Evolutionary conservation across 352 stramenopile species (phyloP), one percentile per base, ranked within the genome.

Genomic region (Albugo candida): DNA sequence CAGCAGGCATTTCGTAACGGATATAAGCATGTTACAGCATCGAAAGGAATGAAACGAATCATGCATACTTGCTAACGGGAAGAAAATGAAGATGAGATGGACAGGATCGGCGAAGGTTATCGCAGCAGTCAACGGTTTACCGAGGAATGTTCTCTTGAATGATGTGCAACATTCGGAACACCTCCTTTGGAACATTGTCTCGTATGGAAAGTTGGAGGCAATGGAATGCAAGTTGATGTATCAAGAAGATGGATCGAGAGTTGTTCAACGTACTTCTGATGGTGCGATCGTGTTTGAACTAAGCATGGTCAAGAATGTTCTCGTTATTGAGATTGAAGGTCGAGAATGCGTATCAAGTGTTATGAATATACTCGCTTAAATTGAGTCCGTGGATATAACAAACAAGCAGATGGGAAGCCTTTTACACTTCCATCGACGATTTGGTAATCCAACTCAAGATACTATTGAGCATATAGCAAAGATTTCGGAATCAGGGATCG

Each of bases 391-490:
- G 8, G 17, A 24, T 8, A 43, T 10, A n/a, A n/a, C n/a, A n/a
- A n/a, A n/a, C n/a, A n/a, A 19, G 38, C 38, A 43, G 38, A 43
- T 24, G 38, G 38, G 38, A 43, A 43, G 38, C 3, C 38, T 43
- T 19, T 24, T 43, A 24, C 38, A 47, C 42, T 47, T 47, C 19
- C 42, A 47, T 16, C n/a, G 35, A 16, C 42, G 42, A 18, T 47
- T 47, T 47, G 42, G 42, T 34, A 4, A 47, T 24, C 42, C 35
- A 2, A 24, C 2, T 11, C 8, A 47, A 4, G 42, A 47, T 10
- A 47, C 42, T 24, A 47, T 47, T 34, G 42, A 47, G 42, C 42
- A 11, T 2, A 18, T 47, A 18, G 42, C 42, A 34, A 37, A 24
- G 11, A 37, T 10, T n/a, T 11, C 42, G 14, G 4, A 18, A 2